phyloP scores from a whole-genome alignment of 2,329 filamentous ascomycete genomes.

The Fusarium sp. region DNA sequence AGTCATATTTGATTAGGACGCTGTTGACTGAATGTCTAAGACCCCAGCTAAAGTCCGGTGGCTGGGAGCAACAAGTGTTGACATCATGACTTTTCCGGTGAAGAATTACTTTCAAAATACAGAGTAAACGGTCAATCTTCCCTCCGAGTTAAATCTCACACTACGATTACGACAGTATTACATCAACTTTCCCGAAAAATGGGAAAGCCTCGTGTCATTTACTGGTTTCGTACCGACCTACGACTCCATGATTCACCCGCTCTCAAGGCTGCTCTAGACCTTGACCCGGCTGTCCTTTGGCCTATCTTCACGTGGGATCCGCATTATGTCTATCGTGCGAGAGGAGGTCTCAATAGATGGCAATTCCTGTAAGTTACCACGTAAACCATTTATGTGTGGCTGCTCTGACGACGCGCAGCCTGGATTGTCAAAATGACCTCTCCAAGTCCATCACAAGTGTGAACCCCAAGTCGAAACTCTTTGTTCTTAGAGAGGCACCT shows the following conservation, averaged over 20 bases:
- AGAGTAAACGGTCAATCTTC: not conserved
- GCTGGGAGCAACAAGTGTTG: constrained; percentile 40
- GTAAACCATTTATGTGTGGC: not conserved
- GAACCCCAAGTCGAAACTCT: constrained; percentile 78
- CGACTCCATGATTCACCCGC: constrained; percentile 83
- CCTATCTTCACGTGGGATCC: constrained; percentile 86
- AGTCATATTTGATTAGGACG: not conserved
- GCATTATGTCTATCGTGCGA: constrained; percentile 80
- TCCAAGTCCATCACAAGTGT: constrained; percentile 75
- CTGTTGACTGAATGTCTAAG: constrained; percentile 8
- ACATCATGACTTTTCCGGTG: constrained; percentile 46
- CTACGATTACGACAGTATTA: not conserved
- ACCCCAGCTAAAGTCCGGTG: constrained; percentile 21
- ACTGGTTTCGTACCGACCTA: constrained; percentile 84
- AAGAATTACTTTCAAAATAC: constrained; percentile 2
- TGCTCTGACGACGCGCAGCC: constrained; percentile 54
- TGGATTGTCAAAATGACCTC: constrained; percentile 80
- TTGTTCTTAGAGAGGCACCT: constrained; percentile 78
- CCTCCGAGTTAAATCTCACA: not conserved
- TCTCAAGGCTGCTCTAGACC: constrained; percentile 76
- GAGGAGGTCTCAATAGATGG: constrained; percentile 80
- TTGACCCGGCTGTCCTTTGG: constrained; percentile 77
- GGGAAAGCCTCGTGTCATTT: constrained; percentile 67
- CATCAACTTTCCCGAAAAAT: constrained; percentile 43
- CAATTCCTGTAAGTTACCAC: constrained; percentile 69